A percentile compares a stretch with the other conserved stretches of the same genome.
Conservation (phyloP, 148 eudicot species). For the Dianthus caryophyllus region DNA sequence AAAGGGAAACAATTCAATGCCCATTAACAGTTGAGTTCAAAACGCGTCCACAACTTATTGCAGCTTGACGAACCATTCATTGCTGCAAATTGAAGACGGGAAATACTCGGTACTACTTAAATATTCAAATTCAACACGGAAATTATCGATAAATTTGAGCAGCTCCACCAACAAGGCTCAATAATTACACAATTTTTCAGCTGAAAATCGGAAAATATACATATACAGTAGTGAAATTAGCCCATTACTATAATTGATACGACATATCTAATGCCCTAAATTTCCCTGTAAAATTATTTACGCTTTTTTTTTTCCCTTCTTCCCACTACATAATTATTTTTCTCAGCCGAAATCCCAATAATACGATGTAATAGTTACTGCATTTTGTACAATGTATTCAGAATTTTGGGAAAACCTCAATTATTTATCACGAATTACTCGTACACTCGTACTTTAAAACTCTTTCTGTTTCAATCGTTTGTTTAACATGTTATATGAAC, state of each 20-base stretch:
- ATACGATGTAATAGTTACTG: slow-evolving; percentile 17
- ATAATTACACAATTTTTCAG: slow-evolving; percentile 9
- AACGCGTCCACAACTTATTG: neutral
- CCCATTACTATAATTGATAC: slow-evolving; percentile 8
- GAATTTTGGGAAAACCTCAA: slow-evolving; percentile 2
- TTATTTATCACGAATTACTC: neutral
- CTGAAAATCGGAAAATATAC: slow-evolving; percentile 17
- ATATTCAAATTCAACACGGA: neutral
- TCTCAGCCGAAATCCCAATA: slow-evolving; percentile 19
- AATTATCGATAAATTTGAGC: neutral
- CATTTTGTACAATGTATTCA: slow-evolving; percentile 20
- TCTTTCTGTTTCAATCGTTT: neutral
- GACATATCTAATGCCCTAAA: slow-evolving; percentile 4
- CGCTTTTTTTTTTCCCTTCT: neutral
- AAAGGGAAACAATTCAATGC: neutral
- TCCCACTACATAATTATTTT: slow-evolving; percentile 1
- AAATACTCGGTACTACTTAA: neutral
- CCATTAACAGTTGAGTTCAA: slow-evolving; percentile 2
- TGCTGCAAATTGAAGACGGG: neutral
- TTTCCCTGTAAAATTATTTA: slow-evolving; percentile 21
- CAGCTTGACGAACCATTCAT: slow-evolving; percentile 3
- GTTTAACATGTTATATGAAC: no score
- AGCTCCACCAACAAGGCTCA: neutral
- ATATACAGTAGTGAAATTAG: slow-evolving; percentile 25
- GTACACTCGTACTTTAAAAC: neutral